Conservation (phyloP, 2,329 filamentous ascomycete species). For the Diaporthe sp. region DNA sequence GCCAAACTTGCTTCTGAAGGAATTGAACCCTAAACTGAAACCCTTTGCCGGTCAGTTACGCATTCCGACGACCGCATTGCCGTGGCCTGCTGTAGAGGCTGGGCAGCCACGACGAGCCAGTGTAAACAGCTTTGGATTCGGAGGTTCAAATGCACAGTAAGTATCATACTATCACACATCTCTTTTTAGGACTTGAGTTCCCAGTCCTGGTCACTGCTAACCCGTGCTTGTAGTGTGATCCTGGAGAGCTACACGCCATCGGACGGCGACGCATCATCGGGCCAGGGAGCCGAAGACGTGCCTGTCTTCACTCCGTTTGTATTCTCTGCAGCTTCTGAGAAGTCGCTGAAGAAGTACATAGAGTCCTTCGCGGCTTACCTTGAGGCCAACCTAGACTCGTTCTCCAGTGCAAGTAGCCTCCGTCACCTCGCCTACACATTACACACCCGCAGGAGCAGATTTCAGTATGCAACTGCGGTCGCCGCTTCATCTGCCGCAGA, state of each 20-base stretch:
- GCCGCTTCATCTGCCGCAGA: neutral
- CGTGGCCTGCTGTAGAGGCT: constrained; percentile 37
- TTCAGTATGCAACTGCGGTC: neutral
- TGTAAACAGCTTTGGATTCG: constrained; percentile 47
- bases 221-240: neutral
- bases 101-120: constrained; percentile 40
- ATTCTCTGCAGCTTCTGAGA: neutral
- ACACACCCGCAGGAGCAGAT: neutral
- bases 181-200: too few species aligned
- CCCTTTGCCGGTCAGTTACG: constrained; percentile 41
- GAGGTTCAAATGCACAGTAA: constrained; percentile 48
- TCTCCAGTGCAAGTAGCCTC: neutral
- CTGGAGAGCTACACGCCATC: neutral
- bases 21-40: constrained; percentile 46
- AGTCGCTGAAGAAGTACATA: neutral
- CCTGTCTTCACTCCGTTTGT: neutral
- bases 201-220: neutral
- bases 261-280: neutral
- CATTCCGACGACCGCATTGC: constrained; percentile 35
- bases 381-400: neutral
- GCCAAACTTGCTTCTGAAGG: constrained; percentile 49
- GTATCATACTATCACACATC: constrained; percentile 35
- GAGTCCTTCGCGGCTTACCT: neutral
- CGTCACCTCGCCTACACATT: neutral
- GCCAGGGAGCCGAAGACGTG: neutral